Base-by-base conservation (phyloP, 106 monocot genomes). In the Ottelia alismoides region DNA sequence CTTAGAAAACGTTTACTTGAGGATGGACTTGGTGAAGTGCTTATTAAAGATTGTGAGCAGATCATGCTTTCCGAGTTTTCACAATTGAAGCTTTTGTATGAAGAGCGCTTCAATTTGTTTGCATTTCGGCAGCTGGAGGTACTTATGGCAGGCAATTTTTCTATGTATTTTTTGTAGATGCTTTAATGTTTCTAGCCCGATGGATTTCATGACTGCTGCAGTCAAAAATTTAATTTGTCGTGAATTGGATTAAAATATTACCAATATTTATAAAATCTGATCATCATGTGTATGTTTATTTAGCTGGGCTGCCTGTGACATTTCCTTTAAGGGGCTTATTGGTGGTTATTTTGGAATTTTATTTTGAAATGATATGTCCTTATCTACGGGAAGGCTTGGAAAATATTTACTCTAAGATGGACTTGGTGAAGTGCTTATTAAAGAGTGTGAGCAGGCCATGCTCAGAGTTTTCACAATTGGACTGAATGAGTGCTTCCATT, bases 391-490 rank as follows among this genome's bases (percentile, higher is more conserved):
- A 57, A 77, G 75, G 54, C 87, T 93, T 68, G 72, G 84, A 68
- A 65, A 68, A 45, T 80, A 78, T 20, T 73, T 93, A 80, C 77
- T 60, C 27, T 66, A 62, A 30, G 93, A 87, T 51, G 87, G 87
- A 30, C 30, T 93, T 44, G 52, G 45, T 63, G 87, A 93, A 58
- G 31, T 45, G 30, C 52, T 83, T 44, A 75, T 93, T 47, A 75
- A 57, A 27, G 93, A 93, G 20, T 93, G 93, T 58, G 93, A 93
- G 65, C 65, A 72, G 67, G 84, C 88, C 12, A 80, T 93, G 78
- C 64, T 53, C 78, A 51, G 93, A 93, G 53, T 81, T 88, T 53
- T 75, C 70, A 56, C 73, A 80, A 23, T 51, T n/a, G n/a, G n/a
- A n/a, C n/a, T n/a, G n/a, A n/a, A n/a, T n/a, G n/a, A n/a, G n/a